A percentile compares a stretch with the other conserved stretches of the same genome.
These are phyloP conservation scores for Podaxis sp. DNA, from an alignment of 768 basidiomycete species.

Conservation along the genomic window DNA sequence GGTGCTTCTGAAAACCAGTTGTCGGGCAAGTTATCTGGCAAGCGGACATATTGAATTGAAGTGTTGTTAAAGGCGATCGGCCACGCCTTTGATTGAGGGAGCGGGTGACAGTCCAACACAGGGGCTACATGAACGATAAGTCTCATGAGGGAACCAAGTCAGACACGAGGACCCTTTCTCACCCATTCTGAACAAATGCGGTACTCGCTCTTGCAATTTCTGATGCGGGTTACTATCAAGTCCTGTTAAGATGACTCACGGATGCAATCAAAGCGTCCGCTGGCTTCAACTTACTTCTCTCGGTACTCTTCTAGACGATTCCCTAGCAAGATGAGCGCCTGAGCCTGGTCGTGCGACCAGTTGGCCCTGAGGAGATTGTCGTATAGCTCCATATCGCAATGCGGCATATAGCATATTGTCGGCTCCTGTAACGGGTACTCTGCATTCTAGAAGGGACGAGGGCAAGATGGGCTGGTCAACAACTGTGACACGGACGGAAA, in stretches of 20 bases:
- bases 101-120: constrained; percentile 40
- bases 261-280: constrained; percentile 13
- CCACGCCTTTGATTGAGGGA: constrained; percentile 49
- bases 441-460: constrained; percentile 27
- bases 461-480: neutral
- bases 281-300: constrained; percentile 48
- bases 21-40: neutral
- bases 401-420: constrained; percentile 76
- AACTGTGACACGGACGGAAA: constrained; percentile 8
- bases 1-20: constrained; percentile 2
- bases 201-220: constrained; percentile 48
- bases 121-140: constrained; percentile 36
- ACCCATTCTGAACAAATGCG: constrained; percentile 56
- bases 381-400: constrained; percentile 72
- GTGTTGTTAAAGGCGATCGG: constrained; percentile 70
- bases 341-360: constrained; percentile 47
- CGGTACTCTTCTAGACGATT: constrained; percentile 67
- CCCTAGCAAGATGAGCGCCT: constrained; percentile 55
- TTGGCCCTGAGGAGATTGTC: constrained; percentile 63
- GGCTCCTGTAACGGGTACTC: constrained; percentile 35
- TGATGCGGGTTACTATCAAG: constrained; percentile 48
- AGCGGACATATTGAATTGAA: constrained; percentile 46
- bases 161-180: constrained; percentile 23
- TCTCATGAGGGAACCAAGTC: constrained; percentile 14
- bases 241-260: constrained; percentile 14